Conservation (phyloP, 1,139 yeast genomes). For the Candida smagusa region DNA sequence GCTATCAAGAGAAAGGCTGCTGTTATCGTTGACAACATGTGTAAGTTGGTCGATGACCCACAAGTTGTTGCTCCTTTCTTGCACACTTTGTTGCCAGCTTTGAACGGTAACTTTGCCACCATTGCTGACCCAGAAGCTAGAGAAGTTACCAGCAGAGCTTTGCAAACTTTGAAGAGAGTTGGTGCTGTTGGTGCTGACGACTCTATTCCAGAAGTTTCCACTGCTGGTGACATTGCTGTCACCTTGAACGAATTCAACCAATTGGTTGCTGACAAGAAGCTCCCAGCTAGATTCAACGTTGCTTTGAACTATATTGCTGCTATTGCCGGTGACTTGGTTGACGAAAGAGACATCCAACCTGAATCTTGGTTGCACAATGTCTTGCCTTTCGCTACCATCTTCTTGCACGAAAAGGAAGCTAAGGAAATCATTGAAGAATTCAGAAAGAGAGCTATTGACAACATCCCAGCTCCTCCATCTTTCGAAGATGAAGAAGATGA, state of each 20-base stretch:
- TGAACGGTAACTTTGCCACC: slow-evolving; percentile 88
- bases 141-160: slow-evolving; percentile 95
- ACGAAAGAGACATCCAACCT: slow-evolving; percentile 94
- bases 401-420: slow-evolving; percentile 91
- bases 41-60: slow-evolving; percentile 99
- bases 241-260: slow-evolving; percentile 79
- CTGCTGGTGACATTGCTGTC: slow-evolving; percentile 93
- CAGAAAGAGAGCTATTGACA: slow-evolving; percentile 95
- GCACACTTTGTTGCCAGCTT: slow-evolving; percentile 91
- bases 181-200: slow-evolving; percentile 94
- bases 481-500: slow-evolving; percentile 99
- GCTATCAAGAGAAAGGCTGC: slow-evolving; percentile 99
- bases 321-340: slow-evolving; percentile 97
- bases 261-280: slow-evolving; percentile 66
- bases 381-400: slow-evolving; percentile 92
- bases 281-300: slow-evolving; percentile 72
- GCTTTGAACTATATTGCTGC: slow-evolving; percentile 86
- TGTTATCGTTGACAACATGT: slow-evolving; percentile 99
- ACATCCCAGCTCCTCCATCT: slow-evolving; percentile 93
- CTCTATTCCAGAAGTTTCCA: slow-evolving; percentile 90
- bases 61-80: slow-evolving; percentile 99
- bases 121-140: slow-evolving; percentile 99
- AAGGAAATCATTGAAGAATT: slow-evolving; percentile 88
- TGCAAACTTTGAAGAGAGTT: slow-evolving; percentile 96
- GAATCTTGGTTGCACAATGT: slow-evolving; percentile 85